Evolutionary conservation across 257 asterid species (phyloP).

Genomic region (Ballota nigra): DNA sequence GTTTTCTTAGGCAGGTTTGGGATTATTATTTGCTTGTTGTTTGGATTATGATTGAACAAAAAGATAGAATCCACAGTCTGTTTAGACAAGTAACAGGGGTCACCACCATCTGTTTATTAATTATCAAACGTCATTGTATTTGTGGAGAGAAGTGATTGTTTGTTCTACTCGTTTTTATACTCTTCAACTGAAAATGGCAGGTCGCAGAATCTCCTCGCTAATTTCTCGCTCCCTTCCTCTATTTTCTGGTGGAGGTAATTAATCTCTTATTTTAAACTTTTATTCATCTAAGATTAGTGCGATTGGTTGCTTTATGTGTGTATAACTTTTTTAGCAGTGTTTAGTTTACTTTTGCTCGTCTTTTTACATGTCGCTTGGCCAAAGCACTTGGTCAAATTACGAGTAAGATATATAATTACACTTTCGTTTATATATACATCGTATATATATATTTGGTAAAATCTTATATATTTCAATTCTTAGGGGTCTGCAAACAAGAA

Average conservation of each 20-base stretch:
- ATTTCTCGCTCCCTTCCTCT: slow-evolving; percentile 55
- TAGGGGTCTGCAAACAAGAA: no score
- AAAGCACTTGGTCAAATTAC: no score
- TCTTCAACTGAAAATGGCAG: slow-evolving; percentile 46
- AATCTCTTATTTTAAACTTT: background rate
- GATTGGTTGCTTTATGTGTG: background rate
- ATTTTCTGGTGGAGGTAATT: slow-evolving; percentile 43
- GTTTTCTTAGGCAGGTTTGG: no score
- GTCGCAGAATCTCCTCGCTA: slow-evolving; percentile 64
- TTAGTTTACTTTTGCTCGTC: background rate
- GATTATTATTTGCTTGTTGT: no score
- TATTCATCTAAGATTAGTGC: background rate
- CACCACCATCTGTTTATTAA: background rate
- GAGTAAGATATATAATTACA: no score
- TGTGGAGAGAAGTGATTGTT: background rate
- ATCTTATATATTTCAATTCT: no score
- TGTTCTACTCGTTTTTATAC: background rate
- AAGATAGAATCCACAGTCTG: no score
- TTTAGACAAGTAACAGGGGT: no score
- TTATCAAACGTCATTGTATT: background rate
- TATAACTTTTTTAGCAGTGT: background rate
- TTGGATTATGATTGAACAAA: no score
- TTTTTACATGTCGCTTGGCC: no score
- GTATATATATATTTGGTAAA: no score
- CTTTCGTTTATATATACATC: no score